Base-by-base conservation (phyloP, 192 early-diverging fungal species). In the Backusella australiensis region DNA sequence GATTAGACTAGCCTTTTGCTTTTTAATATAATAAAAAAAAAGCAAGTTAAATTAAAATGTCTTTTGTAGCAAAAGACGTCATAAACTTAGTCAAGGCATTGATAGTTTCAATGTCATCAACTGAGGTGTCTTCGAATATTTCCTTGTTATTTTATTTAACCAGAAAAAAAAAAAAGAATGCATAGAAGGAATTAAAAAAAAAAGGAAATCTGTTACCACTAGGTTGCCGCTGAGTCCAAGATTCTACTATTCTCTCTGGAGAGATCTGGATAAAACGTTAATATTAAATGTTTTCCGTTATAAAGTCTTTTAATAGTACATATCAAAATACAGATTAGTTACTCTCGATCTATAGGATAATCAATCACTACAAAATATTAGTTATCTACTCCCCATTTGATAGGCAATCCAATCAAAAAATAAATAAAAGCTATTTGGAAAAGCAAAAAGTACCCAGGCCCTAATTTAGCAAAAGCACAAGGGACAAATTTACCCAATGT, bases 391-490 rank as follows among this genome's bases (percentile, higher is more conserved):
- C 21, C 53, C 4, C 21, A 21, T 1, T 56, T 6, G 53, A 56
- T 56, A 23, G 2, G n/a, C 53, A 56, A 26, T 23, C 53, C 53
- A 56, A 56, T 26, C 53, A 56, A 56, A 21, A 56, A 1, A 23
- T 21, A 21, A 56, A 32, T 32, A 32, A 32, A 32, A 32, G 2
- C 32, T 32, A 32, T 3, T 32, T 32, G 32, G 32, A 32, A 32
- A 3, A 32, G 32, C 32, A 32, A 32, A 32, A 56, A 56, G 53
- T 69, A 69, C 67, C 67, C 67, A 69, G 67, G 67, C 67, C 67
- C 67, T 69, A 69, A 69, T 69, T 36, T 21, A 21, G 67, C 34
- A 69, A 69, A 35, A n/a, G 34, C 67, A 69, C 67, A 69, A 38
- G 35, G 67, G 34, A 69, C 67, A 38, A 23, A n/a, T 69, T 36